phyloP scores from a whole-genome alignment of 768 basidiomycete genomes.

The Lactarius deliciosus region DNA sequence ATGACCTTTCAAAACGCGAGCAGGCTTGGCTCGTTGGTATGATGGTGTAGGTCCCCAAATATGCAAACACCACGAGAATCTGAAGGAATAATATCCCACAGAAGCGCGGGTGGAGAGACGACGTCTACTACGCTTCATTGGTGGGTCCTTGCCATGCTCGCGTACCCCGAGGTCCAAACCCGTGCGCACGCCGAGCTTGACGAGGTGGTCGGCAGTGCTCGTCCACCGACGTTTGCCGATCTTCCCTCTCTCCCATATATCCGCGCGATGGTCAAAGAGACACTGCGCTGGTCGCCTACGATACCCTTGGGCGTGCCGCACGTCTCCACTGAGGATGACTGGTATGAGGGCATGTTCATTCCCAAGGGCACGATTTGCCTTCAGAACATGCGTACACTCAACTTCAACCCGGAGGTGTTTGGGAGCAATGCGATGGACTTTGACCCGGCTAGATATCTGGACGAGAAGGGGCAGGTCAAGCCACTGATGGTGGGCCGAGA shows the following conservation, averaged over 20 bases:
- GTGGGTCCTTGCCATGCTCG: background rate
- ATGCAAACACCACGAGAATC: too few species aligned
- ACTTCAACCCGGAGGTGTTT: background rate
- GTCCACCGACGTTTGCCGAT: background rate
- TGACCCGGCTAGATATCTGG: background rate
- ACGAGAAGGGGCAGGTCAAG: background rate
- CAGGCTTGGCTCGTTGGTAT: background rate
- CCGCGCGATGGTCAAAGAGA: background rate
- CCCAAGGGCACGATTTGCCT: background rate
- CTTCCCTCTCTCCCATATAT: background rate
- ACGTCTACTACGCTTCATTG: background rate
- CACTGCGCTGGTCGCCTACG: background rate
- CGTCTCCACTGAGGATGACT: background rate
- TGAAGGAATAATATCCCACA: too few species aligned
- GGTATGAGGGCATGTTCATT: background rate
- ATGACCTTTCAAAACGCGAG: slow-evolving; percentile 16
- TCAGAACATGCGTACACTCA: background rate
- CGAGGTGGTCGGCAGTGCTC: background rate
- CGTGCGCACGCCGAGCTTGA: background rate
- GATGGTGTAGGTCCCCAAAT: slow-evolving; percentile 22
- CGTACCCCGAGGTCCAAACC: background rate
- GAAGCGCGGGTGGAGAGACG: too few species aligned
- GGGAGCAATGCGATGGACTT: background rate
- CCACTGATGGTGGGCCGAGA: background rate
- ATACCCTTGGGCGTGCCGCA: background rate